Evolutionary conservation across 768 basidiomycete genomes (phyloP).

Genomic region (Leccinum broughii): DNA sequence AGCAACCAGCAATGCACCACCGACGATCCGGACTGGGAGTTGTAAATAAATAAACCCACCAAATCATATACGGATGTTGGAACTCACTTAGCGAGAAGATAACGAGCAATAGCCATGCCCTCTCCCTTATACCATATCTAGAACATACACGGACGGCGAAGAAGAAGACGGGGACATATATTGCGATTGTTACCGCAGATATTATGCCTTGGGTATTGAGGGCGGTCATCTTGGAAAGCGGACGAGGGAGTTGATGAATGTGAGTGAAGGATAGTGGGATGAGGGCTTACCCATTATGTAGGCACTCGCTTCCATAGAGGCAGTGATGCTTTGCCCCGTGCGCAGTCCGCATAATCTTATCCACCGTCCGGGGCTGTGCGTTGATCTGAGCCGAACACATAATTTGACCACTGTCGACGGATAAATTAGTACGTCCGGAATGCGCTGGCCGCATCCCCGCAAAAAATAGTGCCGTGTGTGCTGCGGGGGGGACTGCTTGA

Average conservation of each 20-base stretch:
- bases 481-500: background rate
- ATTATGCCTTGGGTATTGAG: constrained; percentile 49
- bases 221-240: constrained; percentile 26
- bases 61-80: background rate
- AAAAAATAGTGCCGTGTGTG: background rate
- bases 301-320: constrained; percentile 9
- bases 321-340: constrained; percentile 17
- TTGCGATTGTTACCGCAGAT: constrained; percentile 56
- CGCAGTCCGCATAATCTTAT: background rate
- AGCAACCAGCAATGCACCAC: constrained; percentile 57
- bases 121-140: constrained; percentile 59
- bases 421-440: background rate
- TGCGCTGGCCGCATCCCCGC: background rate
- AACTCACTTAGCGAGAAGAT: constrained; percentile 58
- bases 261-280: constrained; percentile 4
- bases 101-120: constrained; percentile 68
- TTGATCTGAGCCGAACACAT: background rate
- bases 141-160: constrained; percentile 46
- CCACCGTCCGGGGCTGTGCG: constrained; percentile 17
- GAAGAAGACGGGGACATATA: constrained; percentile 57
- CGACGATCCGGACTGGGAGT: constrained; percentile 54
- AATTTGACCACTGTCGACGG: background rate
- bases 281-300: constrained; percentile 22
- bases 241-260: constrained; percentile 1
- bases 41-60: constrained; percentile 2